A percentile compares a stretch with the other conserved stretches of the same genome.
These are phyloP conservation scores for Combretum micranthum DNA, from an alignment of 345 rosid genomes.

Conservation along the genomic window DNA sequence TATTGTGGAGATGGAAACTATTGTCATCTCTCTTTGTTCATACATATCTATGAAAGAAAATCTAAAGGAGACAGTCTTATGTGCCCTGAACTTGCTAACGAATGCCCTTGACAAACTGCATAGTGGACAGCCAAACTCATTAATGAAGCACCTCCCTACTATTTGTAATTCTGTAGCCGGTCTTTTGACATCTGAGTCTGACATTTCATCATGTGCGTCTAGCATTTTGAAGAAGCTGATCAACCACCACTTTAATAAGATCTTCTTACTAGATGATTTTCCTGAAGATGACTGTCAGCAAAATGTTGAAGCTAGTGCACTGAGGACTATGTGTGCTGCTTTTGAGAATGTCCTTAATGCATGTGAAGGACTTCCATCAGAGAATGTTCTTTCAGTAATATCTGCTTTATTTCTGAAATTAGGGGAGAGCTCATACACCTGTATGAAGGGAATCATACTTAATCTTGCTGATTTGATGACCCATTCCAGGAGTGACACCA, in stretches of 20 bases:
- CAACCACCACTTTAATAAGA: constrained; percentile 30
- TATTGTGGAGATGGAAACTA: constrained; percentile 36
- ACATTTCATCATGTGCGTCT: constrained; percentile 53
- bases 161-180: constrained; percentile 57
- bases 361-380: constrained; percentile 40
- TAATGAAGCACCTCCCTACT: constrained; percentile 39
- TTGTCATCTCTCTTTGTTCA: constrained; percentile 42
- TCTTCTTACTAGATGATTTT: constrained; percentile 21
- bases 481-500: no score
- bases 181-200: constrained; percentile 47
- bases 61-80: constrained; percentile 53
- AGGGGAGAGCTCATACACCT: no score
- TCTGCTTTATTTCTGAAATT: constrained; percentile 56
- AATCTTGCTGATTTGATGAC: no score
- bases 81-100: constrained; percentile 47
- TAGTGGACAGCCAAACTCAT: constrained; percentile 29
- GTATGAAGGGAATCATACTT: no score
- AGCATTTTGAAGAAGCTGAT: constrained; percentile 56
- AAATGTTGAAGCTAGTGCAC: constrained; percentile 33
- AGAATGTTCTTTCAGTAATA: constrained; percentile 50
- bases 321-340: constrained; percentile 43
- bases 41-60: constrained; percentile 48
- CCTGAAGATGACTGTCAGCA: constrained; percentile 25
- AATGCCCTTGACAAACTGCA: constrained; percentile 41
- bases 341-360: constrained; percentile 44